These are phyloP conservation scores for Ceratocystis alfenasii DNA, from an alignment of 2,329 filamentous ascomycete species.

Conservation along the genomic window DNA sequence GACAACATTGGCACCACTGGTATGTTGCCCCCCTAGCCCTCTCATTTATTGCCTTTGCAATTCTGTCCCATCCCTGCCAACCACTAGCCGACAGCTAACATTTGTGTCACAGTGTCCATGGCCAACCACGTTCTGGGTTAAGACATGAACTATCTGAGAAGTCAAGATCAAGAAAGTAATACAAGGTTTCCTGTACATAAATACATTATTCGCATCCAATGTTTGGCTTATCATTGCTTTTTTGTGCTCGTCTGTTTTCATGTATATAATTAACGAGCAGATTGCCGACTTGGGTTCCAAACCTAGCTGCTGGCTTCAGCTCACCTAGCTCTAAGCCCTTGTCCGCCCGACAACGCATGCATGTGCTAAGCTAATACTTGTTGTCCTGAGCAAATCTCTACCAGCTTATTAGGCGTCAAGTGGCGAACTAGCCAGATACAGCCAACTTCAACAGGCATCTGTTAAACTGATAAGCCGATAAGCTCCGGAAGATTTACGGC, in stretches of 20 bases:
- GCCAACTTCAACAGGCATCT: no score
- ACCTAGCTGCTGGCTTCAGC: background rate
- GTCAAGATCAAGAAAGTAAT: background rate
- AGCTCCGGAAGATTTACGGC: background rate
- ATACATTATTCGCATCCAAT: background rate
- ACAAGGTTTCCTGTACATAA: background rate
- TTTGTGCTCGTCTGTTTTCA: no score
- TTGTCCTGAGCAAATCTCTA: no score
- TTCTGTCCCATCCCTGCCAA: background rate
- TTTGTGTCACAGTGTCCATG: constrained; percentile 34
- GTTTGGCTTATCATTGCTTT: background rate
- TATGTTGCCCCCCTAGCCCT: constrained; percentile 32
- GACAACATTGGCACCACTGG: constrained; percentile 75
- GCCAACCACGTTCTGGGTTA: constrained; percentile 40
- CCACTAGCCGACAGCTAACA: background rate
- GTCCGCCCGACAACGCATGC: background rate
- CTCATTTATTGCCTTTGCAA: background rate
- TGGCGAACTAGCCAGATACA: no score
- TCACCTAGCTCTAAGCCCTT: background rate
- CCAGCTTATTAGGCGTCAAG: no score
- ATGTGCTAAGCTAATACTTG: background rate
- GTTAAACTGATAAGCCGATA: background rate
- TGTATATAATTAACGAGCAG: no score
- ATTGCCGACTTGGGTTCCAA: background rate
- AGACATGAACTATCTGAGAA: background rate